Evolutionary conservation across 2,329 filamentous ascomycete genomes (phyloP), one percentile per base, ranked within the genome.

Genomic region (Cryphonectria nitschkei): DNA sequence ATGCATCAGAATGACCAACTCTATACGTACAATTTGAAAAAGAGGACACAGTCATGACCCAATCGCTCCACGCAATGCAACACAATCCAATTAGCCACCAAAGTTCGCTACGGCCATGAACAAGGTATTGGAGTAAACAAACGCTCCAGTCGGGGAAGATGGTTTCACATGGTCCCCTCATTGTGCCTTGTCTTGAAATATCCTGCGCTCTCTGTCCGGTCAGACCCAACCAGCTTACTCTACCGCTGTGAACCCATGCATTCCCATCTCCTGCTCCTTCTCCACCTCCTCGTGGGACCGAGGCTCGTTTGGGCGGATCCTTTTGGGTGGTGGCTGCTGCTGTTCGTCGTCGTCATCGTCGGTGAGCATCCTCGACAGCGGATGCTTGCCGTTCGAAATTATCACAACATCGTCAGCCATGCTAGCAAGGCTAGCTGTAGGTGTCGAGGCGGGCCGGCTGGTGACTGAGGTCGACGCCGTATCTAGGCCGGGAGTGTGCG

Each of bases 281-380:
- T 8, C 19, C 11, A 9, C 56, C 7, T 13, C 32, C 14, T 37
- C 58, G 19, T 39, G 13, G 8, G 16, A 13, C 32, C 13, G 54
- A 16, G 8, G 19, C 7, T 39, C 32, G 26, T 9, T 43, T 19
- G 22, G 9, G 26, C 50, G 32, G 6, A 16, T 16, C 37, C 11
- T 64, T 9, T 46, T 65, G 39, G 8, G 16, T 50, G 68, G 43
- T 26, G 37, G n/a, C 8, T 34, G 50, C 29, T 56, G 19, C 19
- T 50, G 19, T 19, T 50, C 43, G 19, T 50, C 46, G 7, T 22
- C 22, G 2, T 50, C 46, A 19, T 22, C 62, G 2, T 60, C 68
- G 22, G 52, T 62, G 43, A 69, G 22, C 37, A 58, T 29, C 62
- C 32, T 46, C 13, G 68, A 52, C 11, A 69, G 52, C 16, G 62